phyloP scores from a whole-genome alignment of 352 stramenopile species.

The Globisporangium irregulare region DNA sequence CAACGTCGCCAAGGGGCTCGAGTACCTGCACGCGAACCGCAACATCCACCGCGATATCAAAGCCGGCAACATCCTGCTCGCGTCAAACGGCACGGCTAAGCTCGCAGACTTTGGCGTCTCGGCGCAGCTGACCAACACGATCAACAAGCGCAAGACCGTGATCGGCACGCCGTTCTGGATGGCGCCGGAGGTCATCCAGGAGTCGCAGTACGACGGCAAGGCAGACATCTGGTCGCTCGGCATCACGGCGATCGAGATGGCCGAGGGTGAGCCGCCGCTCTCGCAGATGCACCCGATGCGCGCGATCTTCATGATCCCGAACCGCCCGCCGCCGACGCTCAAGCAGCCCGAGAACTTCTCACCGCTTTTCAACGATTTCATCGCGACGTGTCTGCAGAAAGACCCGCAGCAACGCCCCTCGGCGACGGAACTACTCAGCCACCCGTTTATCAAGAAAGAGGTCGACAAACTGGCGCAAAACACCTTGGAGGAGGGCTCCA shows the following conservation, averaged over 20 bases:
- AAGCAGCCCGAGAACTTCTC: slow-evolving; percentile 40
- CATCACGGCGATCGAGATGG: slow-evolving; percentile 97
- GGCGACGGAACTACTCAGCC: slow-evolving; percentile 44
- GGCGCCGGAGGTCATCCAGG: slow-evolving; percentile 89
- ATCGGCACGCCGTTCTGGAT: slow-evolving; percentile 92
- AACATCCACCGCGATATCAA: slow-evolving; percentile 91
- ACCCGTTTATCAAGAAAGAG: slow-evolving; percentile 64
- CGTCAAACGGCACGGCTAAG: slow-evolving; percentile 63
- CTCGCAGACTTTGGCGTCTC: slow-evolving; percentile 90
- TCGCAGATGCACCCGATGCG: slow-evolving; percentile 87
- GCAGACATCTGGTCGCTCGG: slow-evolving; percentile 99
- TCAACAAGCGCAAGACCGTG: slow-evolving; percentile 89
- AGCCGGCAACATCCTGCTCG: slow-evolving; percentile 83
- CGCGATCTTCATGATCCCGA: slow-evolving; percentile 79
- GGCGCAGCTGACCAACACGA: slow-evolving; percentile 87
- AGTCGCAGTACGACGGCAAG: slow-evolving; percentile 89
- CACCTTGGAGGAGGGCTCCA: slow-evolving; percentile 12
- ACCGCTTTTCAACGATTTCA: slow-evolving; percentile 52
- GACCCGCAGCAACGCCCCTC: slow-evolving; percentile 45
- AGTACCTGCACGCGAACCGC: slow-evolving; percentile 73
- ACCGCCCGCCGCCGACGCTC: slow-evolving; percentile 53
- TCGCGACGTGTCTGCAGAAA: slow-evolving; percentile 66
- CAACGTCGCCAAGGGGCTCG: slow-evolving; percentile 65
- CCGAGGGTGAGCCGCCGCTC: slow-evolving; percentile 82
- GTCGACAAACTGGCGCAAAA: slow-evolving; percentile 40